Percentiles rank a stretch among this genome's conserved stretches.
phyloP scores from a whole-genome alignment of 441 rosid species.

The Dalechampia spathulata region DNA sequence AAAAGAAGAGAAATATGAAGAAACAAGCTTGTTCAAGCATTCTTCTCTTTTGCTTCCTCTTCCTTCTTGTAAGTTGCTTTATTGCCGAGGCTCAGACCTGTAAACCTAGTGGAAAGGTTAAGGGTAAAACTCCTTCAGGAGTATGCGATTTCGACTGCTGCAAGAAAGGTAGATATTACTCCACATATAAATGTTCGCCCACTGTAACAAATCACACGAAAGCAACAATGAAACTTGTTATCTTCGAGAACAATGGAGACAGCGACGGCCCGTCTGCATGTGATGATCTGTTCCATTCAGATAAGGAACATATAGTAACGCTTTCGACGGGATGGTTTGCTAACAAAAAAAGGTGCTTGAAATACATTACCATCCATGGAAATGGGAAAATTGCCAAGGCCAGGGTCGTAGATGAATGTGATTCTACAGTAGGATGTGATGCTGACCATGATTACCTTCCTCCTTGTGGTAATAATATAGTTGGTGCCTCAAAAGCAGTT shows the following conservation, averaged over 20 bases:
- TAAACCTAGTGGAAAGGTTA: background rate
- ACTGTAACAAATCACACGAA: slow-evolving; percentile 21
- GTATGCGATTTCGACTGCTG: background rate
- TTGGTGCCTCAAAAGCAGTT: slow-evolving; percentile 13
- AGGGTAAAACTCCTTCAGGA: background rate
- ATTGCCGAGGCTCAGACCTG: background rate
- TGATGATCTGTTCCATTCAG: slow-evolving; percentile 23
- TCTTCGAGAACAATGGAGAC: slow-evolving; percentile 25
- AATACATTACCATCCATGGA: slow-evolving; percentile 17
- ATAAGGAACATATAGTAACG: slow-evolving; percentile 27
- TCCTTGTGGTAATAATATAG: slow-evolving; percentile 10
- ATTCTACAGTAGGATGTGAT: slow-evolving; percentile 12
- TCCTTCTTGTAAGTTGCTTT: background rate
- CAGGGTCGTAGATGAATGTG: slow-evolving; percentile 33
- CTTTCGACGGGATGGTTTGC: slow-evolving; percentile 32
- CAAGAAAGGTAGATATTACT: slow-evolving; percentile 15
- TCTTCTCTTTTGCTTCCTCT: background rate
- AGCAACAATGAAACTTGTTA: slow-evolving; percentile 23
- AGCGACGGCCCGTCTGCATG: slow-evolving; percentile 26
- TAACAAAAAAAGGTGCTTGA: slow-evolving; percentile 20
- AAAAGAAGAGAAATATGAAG: background rate
- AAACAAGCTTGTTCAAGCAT: background rate
- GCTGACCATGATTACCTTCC: slow-evolving; percentile 15
- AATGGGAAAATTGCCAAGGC: slow-evolving; percentile 27
- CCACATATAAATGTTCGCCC: slow-evolving; percentile 28